phyloP scores from a whole-genome alignment of 73 alveolate species.

The Stentor coeruleus region DNA sequence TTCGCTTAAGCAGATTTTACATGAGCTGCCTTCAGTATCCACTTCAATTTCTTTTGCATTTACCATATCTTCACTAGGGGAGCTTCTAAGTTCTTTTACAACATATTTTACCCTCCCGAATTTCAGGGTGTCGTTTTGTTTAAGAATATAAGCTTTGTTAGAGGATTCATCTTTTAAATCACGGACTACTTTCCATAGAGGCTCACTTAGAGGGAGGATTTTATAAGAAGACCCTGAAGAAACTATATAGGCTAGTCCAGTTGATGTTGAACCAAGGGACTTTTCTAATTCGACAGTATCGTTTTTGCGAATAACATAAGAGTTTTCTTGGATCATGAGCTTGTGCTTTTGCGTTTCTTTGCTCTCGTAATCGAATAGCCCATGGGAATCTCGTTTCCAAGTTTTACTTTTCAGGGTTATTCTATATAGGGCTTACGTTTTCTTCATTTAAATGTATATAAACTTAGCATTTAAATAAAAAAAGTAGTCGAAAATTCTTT shows the following conservation, averaged over 20 bases:
- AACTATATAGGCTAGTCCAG: too few species aligned
- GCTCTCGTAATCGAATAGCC: conserved; percentile 32
- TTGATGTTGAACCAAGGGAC: background rate
- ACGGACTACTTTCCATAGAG: conserved; percentile 10
- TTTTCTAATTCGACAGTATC: background rate
- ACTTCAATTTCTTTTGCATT: background rate
- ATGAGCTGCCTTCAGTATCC: background rate
- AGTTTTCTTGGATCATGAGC: background rate
- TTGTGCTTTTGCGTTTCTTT: background rate
- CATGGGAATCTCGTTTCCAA: conserved; percentile 37
- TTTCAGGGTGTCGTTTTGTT: background rate
- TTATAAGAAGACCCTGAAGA: background rate
- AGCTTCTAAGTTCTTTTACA: background rate
- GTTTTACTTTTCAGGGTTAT: background rate
- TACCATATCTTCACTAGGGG: background rate
- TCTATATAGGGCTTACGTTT: background rate
- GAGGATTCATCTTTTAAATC: background rate
- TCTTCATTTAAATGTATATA: too few species aligned
- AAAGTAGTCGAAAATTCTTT: too few species aligned
- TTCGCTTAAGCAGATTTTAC: background rate
- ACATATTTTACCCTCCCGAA: conserved; percentile 25
- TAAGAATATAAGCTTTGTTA: background rate
- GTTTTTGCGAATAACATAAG: background rate
- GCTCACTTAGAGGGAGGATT: background rate
- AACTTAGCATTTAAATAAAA: too few species aligned